Percentiles rank a stretch among this genome's conserved stretches.
These are phyloP conservation scores for Knoxia roxburghii DNA, from an alignment of 257 asterid genomes.

Conservation along the genomic window DNA sequence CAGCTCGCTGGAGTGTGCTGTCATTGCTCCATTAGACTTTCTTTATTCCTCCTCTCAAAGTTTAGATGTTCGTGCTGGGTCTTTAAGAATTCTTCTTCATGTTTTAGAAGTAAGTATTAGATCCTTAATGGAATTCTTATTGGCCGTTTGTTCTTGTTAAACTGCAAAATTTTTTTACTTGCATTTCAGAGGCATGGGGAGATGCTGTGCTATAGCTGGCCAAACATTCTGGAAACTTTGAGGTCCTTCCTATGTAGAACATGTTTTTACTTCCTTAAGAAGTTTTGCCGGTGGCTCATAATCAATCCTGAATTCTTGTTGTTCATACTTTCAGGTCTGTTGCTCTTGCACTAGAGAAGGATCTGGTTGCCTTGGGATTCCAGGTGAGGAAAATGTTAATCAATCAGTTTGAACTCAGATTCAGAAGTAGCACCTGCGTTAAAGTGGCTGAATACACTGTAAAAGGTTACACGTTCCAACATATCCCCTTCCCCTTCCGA, in stretches of 20 bases:
- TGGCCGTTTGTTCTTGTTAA: slow-evolving; percentile 8
- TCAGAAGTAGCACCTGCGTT: too few species aligned
- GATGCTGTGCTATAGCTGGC: slow-evolving; percentile 88
- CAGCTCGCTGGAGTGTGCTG: slow-evolving; percentile 79
- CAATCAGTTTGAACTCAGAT: neutral
- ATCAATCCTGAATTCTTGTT: neutral
- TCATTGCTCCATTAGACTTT: slow-evolving; percentile 68
- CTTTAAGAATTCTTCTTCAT: slow-evolving; percentile 88
- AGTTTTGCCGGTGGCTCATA: neutral
- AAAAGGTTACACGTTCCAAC: neutral
- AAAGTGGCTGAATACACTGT: neutral
- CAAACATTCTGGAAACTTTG: slow-evolving; percentile 71
- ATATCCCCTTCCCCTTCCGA: neutral
- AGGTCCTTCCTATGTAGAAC: slow-evolving; percentile 45
- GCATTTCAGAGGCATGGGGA: slow-evolving; percentile 90
- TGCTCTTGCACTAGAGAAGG: slow-evolving; percentile 83
- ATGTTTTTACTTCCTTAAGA: slow-evolving; percentile 15
- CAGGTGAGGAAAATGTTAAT: slow-evolving; percentile 54
- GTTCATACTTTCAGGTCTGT: slow-evolving; percentile 64
- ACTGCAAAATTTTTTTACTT: slow-evolving; percentile 19
- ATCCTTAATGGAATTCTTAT: slow-evolving; percentile 6
- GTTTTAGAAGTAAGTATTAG: slow-evolving; percentile 68
- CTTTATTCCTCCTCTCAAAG: slow-evolving; percentile 72
- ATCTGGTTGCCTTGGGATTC: slow-evolving; percentile 85
- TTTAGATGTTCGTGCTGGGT: slow-evolving; percentile 76